Evolutionary conservation across 495 filamentous ascomycete genomes (phyloP).

Genomic region (Tuber microsphaerosporum): DNA sequence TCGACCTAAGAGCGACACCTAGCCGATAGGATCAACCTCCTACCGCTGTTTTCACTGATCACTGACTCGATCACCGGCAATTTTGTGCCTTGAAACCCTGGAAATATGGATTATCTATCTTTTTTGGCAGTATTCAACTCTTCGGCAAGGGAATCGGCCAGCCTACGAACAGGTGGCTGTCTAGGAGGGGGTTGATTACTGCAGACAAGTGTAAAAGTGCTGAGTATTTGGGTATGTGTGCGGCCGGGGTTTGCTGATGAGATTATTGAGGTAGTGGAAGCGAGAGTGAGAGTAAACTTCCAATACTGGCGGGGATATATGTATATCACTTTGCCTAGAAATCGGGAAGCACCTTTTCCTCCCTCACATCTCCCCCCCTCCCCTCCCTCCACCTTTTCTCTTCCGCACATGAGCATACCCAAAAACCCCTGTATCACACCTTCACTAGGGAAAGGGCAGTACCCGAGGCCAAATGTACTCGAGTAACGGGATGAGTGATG

Average conservation of each 20-base stretch:
- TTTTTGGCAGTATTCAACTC: background rate
- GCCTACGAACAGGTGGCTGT: background rate
- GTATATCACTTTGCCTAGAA: background rate
- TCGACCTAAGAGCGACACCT: background rate
- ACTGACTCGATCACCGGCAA: slow-evolving; percentile 1
- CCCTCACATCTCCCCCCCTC: background rate
- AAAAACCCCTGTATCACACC: background rate
- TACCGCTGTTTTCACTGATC: background rate
- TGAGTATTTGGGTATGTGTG: background rate
- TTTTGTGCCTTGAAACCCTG: background rate
- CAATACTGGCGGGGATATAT: background rate
- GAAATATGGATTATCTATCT: background rate
- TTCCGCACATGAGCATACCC: background rate
- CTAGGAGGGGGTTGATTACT: background rate
- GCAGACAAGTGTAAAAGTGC: background rate
- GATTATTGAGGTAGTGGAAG: background rate
- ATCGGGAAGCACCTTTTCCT: background rate
- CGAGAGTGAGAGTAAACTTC: background rate
- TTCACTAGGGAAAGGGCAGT: background rate
- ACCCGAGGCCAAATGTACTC: background rate
- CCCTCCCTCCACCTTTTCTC: background rate
- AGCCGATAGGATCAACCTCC: background rate
- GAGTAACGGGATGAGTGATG: background rate
- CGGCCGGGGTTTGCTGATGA: background rate
- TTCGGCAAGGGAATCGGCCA: background rate